phyloP scores from a whole-genome alignment of 331 rosid species.

The Arachis monticola region DNA sequence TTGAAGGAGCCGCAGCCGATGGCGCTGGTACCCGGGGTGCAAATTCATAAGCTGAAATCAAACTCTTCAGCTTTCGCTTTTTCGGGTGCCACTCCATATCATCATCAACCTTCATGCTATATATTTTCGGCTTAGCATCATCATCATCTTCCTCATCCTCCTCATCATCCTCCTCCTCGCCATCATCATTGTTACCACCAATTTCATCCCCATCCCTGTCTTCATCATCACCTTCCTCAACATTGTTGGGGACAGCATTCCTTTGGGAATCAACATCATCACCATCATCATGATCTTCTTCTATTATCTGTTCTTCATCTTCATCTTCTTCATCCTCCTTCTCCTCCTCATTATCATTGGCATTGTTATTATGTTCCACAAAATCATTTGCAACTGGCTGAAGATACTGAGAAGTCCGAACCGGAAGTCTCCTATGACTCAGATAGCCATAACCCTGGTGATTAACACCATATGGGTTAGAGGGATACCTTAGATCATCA shows the following conservation, averaged over 20 bases:
- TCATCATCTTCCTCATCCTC: constrained; percentile 40
- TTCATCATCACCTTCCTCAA: constrained; percentile 21
- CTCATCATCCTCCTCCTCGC: constrained; percentile 35
- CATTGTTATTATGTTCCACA: constrained; percentile 47
- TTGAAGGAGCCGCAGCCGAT: constrained; percentile 41
- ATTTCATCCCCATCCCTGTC: not conserved
- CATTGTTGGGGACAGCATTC: constrained; percentile 33
- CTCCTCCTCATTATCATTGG: constrained; percentile 31
- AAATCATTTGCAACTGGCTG: constrained; percentile 41
- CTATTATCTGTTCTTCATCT: constrained; percentile 24
- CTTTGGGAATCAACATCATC: constrained; percentile 39
- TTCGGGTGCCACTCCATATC: constrained; percentile 63
- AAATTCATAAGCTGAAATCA: constrained; percentile 72
- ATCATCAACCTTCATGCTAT: constrained; percentile 46
- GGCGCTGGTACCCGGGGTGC: constrained; percentile 65
- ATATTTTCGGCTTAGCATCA: constrained; percentile 42
- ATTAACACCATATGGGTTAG: constrained; percentile 49
- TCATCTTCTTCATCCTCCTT: not conserved
- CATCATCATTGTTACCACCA: constrained; percentile 36
- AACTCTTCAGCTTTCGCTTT: constrained; percentile 70
- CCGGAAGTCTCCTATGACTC: constrained; percentile 39
- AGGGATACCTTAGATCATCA: constrained; percentile 66
- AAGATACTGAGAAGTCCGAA: constrained; percentile 45
- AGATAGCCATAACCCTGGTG: constrained; percentile 60
- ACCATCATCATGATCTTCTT: constrained; percentile 45